Evolutionary conservation across 2,329 filamentous ascomycete species (phyloP).

Genomic region (Sclerotinia borealis): DNA sequence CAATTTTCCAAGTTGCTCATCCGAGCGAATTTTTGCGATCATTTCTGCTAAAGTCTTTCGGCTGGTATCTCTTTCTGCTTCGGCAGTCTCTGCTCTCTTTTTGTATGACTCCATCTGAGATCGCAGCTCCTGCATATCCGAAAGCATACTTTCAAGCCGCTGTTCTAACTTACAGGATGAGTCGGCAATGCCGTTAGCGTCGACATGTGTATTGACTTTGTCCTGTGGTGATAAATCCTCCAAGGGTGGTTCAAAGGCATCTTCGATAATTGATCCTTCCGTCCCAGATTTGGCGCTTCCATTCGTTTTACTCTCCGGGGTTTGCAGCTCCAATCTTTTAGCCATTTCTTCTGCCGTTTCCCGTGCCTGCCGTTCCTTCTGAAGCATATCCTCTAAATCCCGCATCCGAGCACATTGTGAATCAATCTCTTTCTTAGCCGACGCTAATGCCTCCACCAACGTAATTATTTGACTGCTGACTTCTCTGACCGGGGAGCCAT

Average conservation of each 20-base stretch:
- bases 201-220: slow-evolving; percentile 35
- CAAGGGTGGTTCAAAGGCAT: slow-evolving; percentile 40
- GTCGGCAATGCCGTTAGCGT: slow-evolving; percentile 75
- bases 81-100: slow-evolving; percentile 71
- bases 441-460: slow-evolving; percentile 76
- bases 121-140: slow-evolving; percentile 27
- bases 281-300: slow-evolving; percentile 35
- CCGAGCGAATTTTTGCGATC: slow-evolving; percentile 72
- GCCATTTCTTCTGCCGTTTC: slow-evolving; percentile 80
- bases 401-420: slow-evolving; percentile 73
- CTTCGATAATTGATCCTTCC: slow-evolving; percentile 39
- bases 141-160: slow-evolving; percentile 27
- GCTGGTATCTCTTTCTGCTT: slow-evolving; percentile 66
- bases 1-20: slow-evolving; percentile 42
- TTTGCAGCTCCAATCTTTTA: slow-evolving; percentile 59
- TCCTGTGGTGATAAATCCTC: slow-evolving; percentile 25
- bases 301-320: slow-evolving; percentile 36
- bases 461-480: slow-evolving; percentile 69
- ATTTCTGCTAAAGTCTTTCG: slow-evolving; percentile 78
- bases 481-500: slow-evolving; percentile 44
- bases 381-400: slow-evolving; percentile 72
- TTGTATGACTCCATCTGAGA: slow-evolving; percentile 57
- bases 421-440: slow-evolving; percentile 81
- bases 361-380: slow-evolving; percentile 73
- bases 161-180: slow-evolving; percentile 48